A percentile compares a stretch with the other conserved stretches of the same genome.
Conservation (phyloP, 306 rosid species). For the Citrullus amarus region DNA sequence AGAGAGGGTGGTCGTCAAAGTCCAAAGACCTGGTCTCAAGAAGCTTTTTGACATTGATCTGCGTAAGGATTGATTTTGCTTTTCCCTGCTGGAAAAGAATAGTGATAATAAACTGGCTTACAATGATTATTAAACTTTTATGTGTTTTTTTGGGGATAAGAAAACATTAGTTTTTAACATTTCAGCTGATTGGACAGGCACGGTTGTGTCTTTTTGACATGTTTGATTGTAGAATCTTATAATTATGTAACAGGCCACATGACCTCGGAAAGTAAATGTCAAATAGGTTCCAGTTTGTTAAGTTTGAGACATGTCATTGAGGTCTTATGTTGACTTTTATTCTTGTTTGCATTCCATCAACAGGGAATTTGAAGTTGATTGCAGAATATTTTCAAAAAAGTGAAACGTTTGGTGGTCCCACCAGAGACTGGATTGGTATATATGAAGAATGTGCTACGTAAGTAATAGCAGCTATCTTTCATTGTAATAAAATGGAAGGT, state of each 20-base stretch:
- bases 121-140: not conserved
- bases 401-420: slow-evolving; percentile 79
- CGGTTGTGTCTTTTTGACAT: not conserved
- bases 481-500: not conserved
- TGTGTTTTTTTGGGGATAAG: not conserved
- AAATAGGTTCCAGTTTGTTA: not conserved
- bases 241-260: not conserved
- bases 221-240: not conserved
- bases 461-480: not conserved
- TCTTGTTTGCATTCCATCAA: not conserved
- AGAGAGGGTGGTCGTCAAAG: slow-evolving; percentile 82
- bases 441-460: slow-evolving; percentile 95
- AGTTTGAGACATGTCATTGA: not conserved
- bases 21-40: slow-evolving; percentile 93
- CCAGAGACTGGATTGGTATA: slow-evolving; percentile 85
- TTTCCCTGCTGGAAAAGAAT: not conserved
- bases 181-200: not conserved
- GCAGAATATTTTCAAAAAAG: slow-evolving; percentile 91
- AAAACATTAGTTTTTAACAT: not conserved
- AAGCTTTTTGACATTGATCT: slow-evolving; percentile 93
- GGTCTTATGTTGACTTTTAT: not conserved
- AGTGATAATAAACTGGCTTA: not conserved
- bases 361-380: slow-evolving; percentile 84
- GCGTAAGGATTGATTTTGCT: slow-evolving; percentile 37
- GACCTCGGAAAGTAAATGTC: not conserved